Percentiles rank a stretch among this genome's conserved stretches.
Conservation (phyloP, 306 rosid species). For the Neltuma alba region DNA sequence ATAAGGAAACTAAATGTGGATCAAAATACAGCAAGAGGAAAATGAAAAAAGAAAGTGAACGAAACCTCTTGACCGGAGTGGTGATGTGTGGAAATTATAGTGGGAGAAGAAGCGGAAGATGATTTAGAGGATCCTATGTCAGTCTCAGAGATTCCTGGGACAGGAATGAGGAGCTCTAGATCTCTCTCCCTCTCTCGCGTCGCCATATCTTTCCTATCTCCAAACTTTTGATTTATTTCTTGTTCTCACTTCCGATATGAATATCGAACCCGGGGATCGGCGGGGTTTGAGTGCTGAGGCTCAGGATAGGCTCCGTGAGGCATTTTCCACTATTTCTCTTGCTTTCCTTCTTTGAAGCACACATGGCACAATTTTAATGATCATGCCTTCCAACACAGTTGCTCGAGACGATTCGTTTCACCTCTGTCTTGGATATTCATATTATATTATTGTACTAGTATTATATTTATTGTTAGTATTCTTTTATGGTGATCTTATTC, state of each 20-base stretch:
- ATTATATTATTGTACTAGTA: no score
- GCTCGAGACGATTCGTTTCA: not conserved
- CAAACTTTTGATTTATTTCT: not conserved
- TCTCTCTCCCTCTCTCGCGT: conserved; percentile 67
- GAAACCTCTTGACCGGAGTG: conserved; percentile 76
- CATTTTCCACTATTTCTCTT: not conserved
- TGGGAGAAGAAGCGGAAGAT: conserved; percentile 50
- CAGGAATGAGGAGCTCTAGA: conserved; percentile 82
- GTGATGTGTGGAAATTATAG: conserved; percentile 41
- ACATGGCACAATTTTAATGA: not conserved
- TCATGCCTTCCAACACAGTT: not conserved
- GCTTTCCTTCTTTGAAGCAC: not conserved
- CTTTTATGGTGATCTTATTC: no score
- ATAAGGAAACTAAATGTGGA: not conserved
- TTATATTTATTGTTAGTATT: no score
- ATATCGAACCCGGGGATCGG: conserved; percentile 6
- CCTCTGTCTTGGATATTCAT: no score
- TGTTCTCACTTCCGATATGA: not conserved
- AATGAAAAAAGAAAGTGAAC: not conserved
- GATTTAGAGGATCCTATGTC: conserved; percentile 54
- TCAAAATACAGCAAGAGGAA: not conserved
- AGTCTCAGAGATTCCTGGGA: conserved; percentile 47
- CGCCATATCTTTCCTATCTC: conserved; percentile 42
- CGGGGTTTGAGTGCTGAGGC: conserved; percentile 6
- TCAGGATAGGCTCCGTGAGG: conserved; percentile 22